Base-by-base conservation (phyloP, 345 rosid species). In the Mercurialis annua region DNA sequence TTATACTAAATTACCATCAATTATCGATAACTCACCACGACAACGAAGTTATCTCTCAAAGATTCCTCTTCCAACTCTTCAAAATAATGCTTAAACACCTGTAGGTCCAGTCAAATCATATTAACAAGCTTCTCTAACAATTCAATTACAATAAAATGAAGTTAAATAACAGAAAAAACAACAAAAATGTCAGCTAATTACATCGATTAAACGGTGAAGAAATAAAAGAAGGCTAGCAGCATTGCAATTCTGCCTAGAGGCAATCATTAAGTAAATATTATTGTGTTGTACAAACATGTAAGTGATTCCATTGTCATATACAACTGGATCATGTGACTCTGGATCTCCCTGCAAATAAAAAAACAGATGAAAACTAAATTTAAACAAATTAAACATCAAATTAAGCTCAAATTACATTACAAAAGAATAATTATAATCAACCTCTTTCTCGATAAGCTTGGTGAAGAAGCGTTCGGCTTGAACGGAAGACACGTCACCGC, bases 51-150 rank as follows among this genome's bases (percentile, higher is more conserved):
- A 81, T 94, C 99, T 73, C 98, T 84, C 67, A 94, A 83, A 0
- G 99, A 94, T 77, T 94, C 99, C 82, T 94, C 99, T 64, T 94
- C 99, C 66, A 94, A 74, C 76, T 86, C 93, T 76, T 94, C 98
- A 59, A 94, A 94, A 77, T 94, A 94, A 82, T 94, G 98, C 84
- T 89, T 94, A 75, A 91, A 92, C 38, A 94, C 98, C 95, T 88
- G 80, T 43, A 43, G 12, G 17, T 33, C 3, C 1, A 59, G 29
- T 58, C 18, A 44, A 9, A 10, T 3, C 0, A 31, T 3, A 40
- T 3, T 40, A 40, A 40, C 11, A 40, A 40, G 44, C 44, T 7
- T 40, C 40, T 4, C 40, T 34, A 3, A 34, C 9, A 34, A 34
- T 34, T n/a, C n/a, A 34, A 3, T 34, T 9, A 38, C 20, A 63